Base-by-base conservation (phyloP, 768 basidiomycete species). In the Tylopilus rubrobrunneus region DNA sequence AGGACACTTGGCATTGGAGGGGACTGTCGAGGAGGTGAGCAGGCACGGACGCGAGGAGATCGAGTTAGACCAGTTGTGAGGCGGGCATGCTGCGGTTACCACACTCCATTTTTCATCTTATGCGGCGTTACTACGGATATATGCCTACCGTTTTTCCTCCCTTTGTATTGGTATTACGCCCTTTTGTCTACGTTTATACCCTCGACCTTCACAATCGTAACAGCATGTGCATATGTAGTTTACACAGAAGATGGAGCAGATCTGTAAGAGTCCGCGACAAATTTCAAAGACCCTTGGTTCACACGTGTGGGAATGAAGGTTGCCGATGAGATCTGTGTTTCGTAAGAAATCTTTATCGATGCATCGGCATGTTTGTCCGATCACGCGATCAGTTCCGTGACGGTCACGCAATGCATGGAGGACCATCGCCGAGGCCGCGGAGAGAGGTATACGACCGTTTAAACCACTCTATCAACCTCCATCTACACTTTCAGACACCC, bases 11-110 rank as follows among this genome's bases (percentile, higher is more conserved):
- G 15, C 37, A 17, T 17, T n/a, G n/a, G 37, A 0, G 10, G 34
- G 19, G 52, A 31, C 1, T 7, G 70, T 97, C 89, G 6, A 95
- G 73, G 65, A 89, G 83, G 6, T 94, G 19, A 21, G 34, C 73
- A 0, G 85, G 83, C 27, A 37, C 17, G 8, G 37, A 19, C 37
- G 89, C 82, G 28, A 93, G 53, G 53, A 51, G 28, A 58, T 62
- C 7, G 59, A 53, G 44, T 17, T 57, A 55, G 19, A 36, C 45
- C 48, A 36, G 45, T 3, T 41, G 15, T 53, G 23, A 47, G 21
- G 9, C 19, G 34, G 17, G 31, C 21, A 11, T 28, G n/a, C 7
- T 23, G 19, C 4, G 4, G 17, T 36, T 23, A 25, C 23, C 41
- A 42, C 41, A n/a, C 37, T 8, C 27, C 11, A 23, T 7, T 12